Evolutionary conservation across 129 eudicot genomes (phyloP).

Genomic region (Gnaphalium uliginosum): DNA sequence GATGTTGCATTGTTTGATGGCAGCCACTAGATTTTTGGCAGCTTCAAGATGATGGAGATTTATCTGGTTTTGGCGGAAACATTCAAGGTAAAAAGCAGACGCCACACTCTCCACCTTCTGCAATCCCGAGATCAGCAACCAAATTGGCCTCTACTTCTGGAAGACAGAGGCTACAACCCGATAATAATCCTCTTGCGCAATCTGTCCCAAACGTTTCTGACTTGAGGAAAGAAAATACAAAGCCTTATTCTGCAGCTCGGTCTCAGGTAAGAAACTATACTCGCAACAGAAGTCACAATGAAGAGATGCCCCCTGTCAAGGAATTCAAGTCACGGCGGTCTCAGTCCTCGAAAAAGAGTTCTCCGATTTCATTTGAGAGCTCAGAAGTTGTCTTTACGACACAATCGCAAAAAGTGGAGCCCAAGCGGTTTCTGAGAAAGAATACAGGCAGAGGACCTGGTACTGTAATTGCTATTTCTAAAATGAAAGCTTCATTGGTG

Average conservation of each 20-base stretch:
- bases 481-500: constrained; percentile 43
- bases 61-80: constrained; percentile 43
- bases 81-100: constrained; percentile 46
- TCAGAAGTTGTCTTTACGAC: constrained; percentile 46
- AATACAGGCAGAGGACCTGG: constrained; percentile 50
- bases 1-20: constrained; percentile 25
- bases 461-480: constrained; percentile 40
- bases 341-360: constrained; percentile 53
- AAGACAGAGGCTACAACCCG: constrained; percentile 58
- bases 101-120: constrained; percentile 50
- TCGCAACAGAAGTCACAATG: constrained; percentile 66
- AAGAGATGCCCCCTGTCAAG: constrained; percentile 53
- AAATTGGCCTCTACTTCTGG: constrained; percentile 50
- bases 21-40: constrained; percentile 60
- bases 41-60: constrained; percentile 68
- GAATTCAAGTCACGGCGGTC: constrained; percentile 69
- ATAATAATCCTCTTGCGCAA: constrained; percentile 73
- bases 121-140: constrained; percentile 53
- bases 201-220: constrained; percentile 91
- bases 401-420: constrained; percentile 28
- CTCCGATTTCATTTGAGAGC: constrained; percentile 44
- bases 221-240: constrained; percentile 68
- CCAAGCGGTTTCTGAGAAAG: constrained; percentile 54
- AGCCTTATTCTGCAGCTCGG: constrained; percentile 63
- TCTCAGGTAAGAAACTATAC: constrained; percentile 62